Evolutionary conservation across 305 asterid genomes (phyloP).

Genomic region (Solanum hybrid): DNA sequence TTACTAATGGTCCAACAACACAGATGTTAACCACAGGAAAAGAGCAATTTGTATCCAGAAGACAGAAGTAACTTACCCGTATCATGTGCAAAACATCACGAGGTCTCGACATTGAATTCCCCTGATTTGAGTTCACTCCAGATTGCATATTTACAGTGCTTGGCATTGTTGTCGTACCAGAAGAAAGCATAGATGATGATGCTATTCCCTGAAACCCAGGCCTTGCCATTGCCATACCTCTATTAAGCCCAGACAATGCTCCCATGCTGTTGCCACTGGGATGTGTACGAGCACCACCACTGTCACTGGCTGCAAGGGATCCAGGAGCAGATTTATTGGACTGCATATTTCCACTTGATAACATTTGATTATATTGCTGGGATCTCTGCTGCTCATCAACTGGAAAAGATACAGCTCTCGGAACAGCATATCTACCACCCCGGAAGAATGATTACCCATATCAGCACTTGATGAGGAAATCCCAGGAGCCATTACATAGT

Average conservation of each 20-base stretch:
- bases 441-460: slow-evolving; percentile 19
- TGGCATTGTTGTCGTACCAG: slow-evolving; percentile 29
- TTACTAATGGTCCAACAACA: neutral
- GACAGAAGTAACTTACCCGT: slow-evolving; percentile 28
- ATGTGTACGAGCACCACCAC: slow-evolving; percentile 40
- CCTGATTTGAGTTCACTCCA: slow-evolving; percentile 47
- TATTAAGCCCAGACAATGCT: slow-evolving; percentile 28
- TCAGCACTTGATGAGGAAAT: neutral
- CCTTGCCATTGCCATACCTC: slow-evolving; percentile 53
- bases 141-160: slow-evolving; percentile 32
- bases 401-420: slow-evolving; percentile 44
- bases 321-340: slow-evolving; percentile 39
- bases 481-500: neutral
- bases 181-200: slow-evolving; percentile 42
- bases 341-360: slow-evolving; percentile 38
- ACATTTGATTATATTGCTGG: slow-evolving; percentile 47
- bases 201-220: slow-evolving; percentile 51
- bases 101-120: slow-evolving; percentile 41
- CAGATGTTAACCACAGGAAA: slow-evolving; percentile 6
- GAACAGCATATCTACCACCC: slow-evolving; percentile 49
- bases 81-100: slow-evolving; percentile 48
- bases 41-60: slow-evolving; percentile 2
- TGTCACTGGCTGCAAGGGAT: slow-evolving; percentile 38
- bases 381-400: slow-evolving; percentile 57
- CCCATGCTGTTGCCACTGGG: slow-evolving; percentile 48